A percentile compares a stretch with the other conserved stretches of the same genome.
These are phyloP conservation scores for Clavispora asparagi DNA, from an alignment of 805 yeast genomes.

Conservation along the genomic window DNA sequence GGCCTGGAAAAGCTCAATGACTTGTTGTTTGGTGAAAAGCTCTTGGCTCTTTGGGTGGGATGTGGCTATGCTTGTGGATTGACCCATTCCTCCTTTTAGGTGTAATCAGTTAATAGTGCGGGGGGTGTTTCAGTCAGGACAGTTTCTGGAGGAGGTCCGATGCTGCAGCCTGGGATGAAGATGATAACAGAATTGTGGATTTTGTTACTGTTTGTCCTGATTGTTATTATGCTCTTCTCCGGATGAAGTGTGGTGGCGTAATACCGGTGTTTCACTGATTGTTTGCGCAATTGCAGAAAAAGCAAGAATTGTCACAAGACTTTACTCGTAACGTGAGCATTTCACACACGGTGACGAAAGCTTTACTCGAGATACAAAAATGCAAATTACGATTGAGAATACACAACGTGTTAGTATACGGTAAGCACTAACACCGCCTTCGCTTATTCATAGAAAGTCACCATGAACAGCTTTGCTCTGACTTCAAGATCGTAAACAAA, in stretches of 20 bases:
- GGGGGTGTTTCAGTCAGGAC: not conserved
- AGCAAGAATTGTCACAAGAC: not conserved
- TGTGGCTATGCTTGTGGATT: not conserved
- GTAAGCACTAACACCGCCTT: not conserved
- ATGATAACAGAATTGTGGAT: not conserved
- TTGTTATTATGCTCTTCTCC: too few relatives aligned
- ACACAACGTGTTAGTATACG: not conserved
- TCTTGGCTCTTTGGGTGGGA: conserved; percentile 4
- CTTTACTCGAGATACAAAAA: not conserved
- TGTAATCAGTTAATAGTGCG: not conserved
- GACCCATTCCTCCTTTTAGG: not conserved
- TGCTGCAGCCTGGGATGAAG: not conserved
- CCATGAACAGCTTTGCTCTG: conserved; percentile 21
- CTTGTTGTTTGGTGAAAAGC: conserved; percentile 17
- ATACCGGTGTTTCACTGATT: conserved; percentile 13
- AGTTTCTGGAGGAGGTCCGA: too few relatives aligned
- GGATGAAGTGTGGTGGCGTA: not conserved
- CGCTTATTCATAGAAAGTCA: not conserved
- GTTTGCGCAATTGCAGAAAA: not conserved
- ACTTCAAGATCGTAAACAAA: conserved; percentile 25
- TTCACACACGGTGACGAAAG: not conserved
- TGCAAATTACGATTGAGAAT: not conserved
- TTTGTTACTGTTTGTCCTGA: too few relatives aligned
- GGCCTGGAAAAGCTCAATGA: conserved; percentile 16
- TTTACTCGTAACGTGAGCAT: not conserved